A percentile compares a stretch with the other conserved stretches of the same genome.
phyloP scores from a whole-genome alignment of 2,329 filamentous ascomycete species.

The Diplodia sapinea region DNA sequence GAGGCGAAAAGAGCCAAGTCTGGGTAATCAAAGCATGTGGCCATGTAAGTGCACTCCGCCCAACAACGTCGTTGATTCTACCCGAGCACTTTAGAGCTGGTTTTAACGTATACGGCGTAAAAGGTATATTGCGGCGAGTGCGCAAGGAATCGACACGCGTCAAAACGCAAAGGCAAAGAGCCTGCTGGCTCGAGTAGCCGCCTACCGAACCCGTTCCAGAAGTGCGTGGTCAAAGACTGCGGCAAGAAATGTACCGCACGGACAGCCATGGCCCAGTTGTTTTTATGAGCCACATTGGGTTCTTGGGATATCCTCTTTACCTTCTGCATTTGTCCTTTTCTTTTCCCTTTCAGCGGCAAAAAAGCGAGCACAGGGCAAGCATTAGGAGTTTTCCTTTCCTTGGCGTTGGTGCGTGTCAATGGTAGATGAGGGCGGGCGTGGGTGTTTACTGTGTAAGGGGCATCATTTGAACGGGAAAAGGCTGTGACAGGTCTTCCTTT shows the following conservation, averaged over 20 bases:
- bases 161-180: conserved; percentile 49
- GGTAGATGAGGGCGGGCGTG: conserved; percentile 1
- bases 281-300: conserved; percentile 39
- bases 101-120: conserved; percentile 26
- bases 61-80: not conserved
- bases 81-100: not conserved
- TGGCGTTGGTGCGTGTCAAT: conserved; percentile 1
- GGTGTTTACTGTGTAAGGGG: not conserved
- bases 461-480: not conserved
- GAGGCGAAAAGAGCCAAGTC: conserved; percentile 75
- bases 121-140: conserved; percentile 61
- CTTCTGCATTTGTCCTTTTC: not conserved
- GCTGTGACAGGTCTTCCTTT: conserved; percentile 1
- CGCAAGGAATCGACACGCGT: conserved; percentile 47
- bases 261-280: conserved; percentile 50
- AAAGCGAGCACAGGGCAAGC: conserved; percentile 19
- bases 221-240: conserved; percentile 55
- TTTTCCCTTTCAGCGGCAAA: not conserved
- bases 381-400: conserved; percentile 8
- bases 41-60: conserved; percentile 68
- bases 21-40: conserved; percentile 92
- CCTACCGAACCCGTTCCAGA: conserved; percentile 49
- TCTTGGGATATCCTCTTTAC: not conserved
- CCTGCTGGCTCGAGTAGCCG: conserved; percentile 35
- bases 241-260: conserved; percentile 43